Evolutionary conservation across 768 basidiomycete species (phyloP).

Genomic region (Rhodotorula kratochvilovae): DNA sequence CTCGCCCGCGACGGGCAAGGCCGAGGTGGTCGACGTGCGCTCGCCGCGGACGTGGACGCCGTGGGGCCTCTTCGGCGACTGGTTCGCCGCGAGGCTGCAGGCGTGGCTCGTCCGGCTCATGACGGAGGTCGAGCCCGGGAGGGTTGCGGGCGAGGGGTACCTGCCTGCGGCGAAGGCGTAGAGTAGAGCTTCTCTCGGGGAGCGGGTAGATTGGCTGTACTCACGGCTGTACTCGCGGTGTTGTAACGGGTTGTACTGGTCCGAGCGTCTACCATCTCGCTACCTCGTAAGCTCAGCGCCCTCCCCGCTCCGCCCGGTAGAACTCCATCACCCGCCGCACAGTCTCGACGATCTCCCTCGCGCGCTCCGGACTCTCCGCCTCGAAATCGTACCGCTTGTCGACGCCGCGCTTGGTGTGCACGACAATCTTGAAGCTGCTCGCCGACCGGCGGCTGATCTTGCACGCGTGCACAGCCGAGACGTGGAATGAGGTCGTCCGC

Average conservation of each 20-base stretch:
- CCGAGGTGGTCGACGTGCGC: constrained; percentile 3
- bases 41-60: constrained; percentile 21
- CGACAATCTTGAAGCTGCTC: constrained; percentile 77
- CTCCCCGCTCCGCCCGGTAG: background rate
- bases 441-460: constrained; percentile 75
- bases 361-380: constrained; percentile 75
- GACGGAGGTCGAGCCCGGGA: background rate
- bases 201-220: too few relatives aligned
- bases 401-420: constrained; percentile 59
- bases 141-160: background rate
- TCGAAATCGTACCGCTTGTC: constrained; percentile 93
- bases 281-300: background rate
- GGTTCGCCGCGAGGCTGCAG: constrained; percentile 5
- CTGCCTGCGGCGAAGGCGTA: background rate
- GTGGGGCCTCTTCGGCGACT: constrained; percentile 7
- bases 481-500: constrained; percentile 89
- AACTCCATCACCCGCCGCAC: constrained; percentile 4
- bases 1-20: background rate
- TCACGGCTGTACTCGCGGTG: too few relatives aligned
- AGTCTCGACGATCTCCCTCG: constrained; percentile 57
- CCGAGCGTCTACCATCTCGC: too few relatives aligned
- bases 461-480: constrained; percentile 76
- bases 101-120: constrained; percentile 4
- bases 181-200: too few relatives aligned
- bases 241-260: too few relatives aligned